These are phyloP conservation scores for Austroboletus niveus DNA, from an alignment of 1,284 basidiomycete genomes.

Conservation along the genomic window DNA sequence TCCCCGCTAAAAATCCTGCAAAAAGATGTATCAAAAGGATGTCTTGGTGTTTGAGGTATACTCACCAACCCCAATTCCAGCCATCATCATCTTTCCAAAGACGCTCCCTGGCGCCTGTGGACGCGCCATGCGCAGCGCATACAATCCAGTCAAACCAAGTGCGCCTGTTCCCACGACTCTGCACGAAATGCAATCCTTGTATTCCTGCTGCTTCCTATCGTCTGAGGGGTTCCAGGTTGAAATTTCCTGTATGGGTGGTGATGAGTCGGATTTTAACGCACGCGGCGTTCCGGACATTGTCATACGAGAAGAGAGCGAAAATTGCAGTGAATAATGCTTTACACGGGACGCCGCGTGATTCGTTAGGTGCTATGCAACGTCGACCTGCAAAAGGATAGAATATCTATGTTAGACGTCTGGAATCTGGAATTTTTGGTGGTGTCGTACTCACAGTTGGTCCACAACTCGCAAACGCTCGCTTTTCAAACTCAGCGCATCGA, in stretches of 20 bases:
- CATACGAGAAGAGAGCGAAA: neutral
- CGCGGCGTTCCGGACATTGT: conserved; percentile 19
- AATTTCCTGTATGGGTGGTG: neutral
- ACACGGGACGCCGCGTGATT: neutral
- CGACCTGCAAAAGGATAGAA: too few species aligned
- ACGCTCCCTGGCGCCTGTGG: conserved; percentile 44
- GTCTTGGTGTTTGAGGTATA: neutral
- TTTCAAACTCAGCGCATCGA: too few species aligned
- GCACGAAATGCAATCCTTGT: conserved; percentile 51
- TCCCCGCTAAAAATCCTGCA: conserved; percentile 29
- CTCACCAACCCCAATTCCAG: conserved; percentile 50
- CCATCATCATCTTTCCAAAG: conserved; percentile 46
- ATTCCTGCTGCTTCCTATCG: conserved; percentile 11
- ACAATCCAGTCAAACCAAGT: conserved; percentile 47
- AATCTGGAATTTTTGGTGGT: too few species aligned
- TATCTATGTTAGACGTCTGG: too few species aligned
- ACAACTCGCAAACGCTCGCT: too few species aligned
- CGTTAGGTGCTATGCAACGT: neutral
- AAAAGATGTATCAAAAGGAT: conserved; percentile 7
- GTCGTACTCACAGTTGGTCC: too few species aligned
- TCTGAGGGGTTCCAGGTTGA: neutral
- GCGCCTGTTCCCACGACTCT: conserved; percentile 49
- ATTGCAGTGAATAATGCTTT: neutral
- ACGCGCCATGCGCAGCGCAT: conserved; percentile 50
- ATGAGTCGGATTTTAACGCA: neutral